Evolutionary conservation across 2,329 filamentous ascomycete species (phyloP).

Genomic region (Chrysosporium queenslandicum): DNA sequence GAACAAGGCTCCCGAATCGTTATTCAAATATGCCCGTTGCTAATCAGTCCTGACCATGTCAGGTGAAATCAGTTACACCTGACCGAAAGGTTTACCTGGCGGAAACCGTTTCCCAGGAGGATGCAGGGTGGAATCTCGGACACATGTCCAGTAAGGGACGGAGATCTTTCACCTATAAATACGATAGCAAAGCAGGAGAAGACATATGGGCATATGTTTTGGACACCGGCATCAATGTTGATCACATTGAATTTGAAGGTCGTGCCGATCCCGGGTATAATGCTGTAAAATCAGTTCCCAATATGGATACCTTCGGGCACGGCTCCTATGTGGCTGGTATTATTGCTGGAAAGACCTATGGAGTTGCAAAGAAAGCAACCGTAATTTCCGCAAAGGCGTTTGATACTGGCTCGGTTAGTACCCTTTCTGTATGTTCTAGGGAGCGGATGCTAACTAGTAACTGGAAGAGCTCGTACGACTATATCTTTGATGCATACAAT

Average conservation of each 20-base stretch:
- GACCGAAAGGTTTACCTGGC: constrained; percentile 11
- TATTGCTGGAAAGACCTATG: constrained; percentile 11
- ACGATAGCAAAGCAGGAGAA: constrained; percentile 11
- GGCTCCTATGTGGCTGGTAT: constrained; percentile 9
- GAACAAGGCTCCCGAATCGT: neutral
- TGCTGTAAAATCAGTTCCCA: constrained; percentile 1
- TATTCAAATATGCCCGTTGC: neutral
- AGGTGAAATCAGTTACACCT: neutral
- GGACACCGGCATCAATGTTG: constrained; percentile 10
- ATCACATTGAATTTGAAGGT: constrained; percentile 12
- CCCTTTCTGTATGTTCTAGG: neutral
- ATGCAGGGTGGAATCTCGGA: constrained; percentile 8
- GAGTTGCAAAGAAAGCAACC: constrained; percentile 12
- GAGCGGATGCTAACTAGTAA: neutral
- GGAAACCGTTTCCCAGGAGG: neutral
- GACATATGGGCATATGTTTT: constrained; percentile 11
- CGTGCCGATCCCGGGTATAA: constrained; percentile 10
- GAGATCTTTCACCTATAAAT: constrained; percentile 1
- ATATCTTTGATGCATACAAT: constrained; percentile 13
- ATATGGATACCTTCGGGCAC: constrained; percentile 9
- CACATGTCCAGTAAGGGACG: constrained; percentile 13
- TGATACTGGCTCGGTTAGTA: constrained; percentile 5
- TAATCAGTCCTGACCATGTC: too few species aligned
- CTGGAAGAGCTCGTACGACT: constrained; percentile 8
- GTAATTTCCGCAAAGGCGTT: constrained; percentile 10